These are phyloP conservation scores for Pyrenophora seminiperda DNA, from an alignment of 2,329 filamentous ascomycete genomes.

Conservation along the genomic window DNA sequence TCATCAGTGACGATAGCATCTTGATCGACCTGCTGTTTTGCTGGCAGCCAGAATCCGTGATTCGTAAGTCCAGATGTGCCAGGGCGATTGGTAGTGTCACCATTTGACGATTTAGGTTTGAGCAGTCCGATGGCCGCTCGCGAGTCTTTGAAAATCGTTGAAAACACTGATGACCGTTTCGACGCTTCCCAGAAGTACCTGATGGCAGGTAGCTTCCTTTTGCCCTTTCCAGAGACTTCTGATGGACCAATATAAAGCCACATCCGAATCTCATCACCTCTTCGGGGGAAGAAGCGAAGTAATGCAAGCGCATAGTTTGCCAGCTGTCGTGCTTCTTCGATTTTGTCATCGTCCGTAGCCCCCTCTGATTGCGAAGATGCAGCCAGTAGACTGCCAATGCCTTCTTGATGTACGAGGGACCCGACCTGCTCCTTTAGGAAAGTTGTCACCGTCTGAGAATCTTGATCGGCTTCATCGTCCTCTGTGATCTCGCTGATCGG, in stretches of 20 bases:
- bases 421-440: slow-evolving; percentile 69
- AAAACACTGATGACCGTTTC: slow-evolving; percentile 62
- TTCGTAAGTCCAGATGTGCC: slow-evolving; percentile 20
- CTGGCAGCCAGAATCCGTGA: slow-evolving; percentile 43
- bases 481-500: slow-evolving; percentile 37
- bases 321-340: slow-evolving; percentile 70
- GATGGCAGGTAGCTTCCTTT: slow-evolving; percentile 65
- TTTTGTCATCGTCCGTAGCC: slow-evolving; percentile 43
- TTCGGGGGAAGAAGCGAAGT: slow-evolving; percentile 79
- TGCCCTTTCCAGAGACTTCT: slow-evolving; percentile 42
- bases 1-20: slow-evolving; percentile 64
- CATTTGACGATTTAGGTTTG: slow-evolving; percentile 45
- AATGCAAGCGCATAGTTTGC: slow-evolving; percentile 87
- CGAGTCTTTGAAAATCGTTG: slow-evolving; percentile 61
- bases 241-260: slow-evolving; percentile 82
- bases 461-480: slow-evolving; percentile 27
- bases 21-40: slow-evolving; percentile 37
- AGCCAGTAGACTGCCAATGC: slow-evolving; percentile 68
- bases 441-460: slow-evolving; percentile 38
- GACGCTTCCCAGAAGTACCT: slow-evolving; percentile 83
- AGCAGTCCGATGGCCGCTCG: slow-evolving; percentile 64
- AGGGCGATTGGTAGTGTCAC: slow-evolving; percentile 8
- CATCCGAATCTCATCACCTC: slow-evolving; percentile 90
- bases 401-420: slow-evolving; percentile 75
- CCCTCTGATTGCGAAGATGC: slow-evolving; percentile 48